Evolutionary conservation across 169 alveolate species (phyloP).

Genomic region (Cryptosporidium viatorum): DNA sequence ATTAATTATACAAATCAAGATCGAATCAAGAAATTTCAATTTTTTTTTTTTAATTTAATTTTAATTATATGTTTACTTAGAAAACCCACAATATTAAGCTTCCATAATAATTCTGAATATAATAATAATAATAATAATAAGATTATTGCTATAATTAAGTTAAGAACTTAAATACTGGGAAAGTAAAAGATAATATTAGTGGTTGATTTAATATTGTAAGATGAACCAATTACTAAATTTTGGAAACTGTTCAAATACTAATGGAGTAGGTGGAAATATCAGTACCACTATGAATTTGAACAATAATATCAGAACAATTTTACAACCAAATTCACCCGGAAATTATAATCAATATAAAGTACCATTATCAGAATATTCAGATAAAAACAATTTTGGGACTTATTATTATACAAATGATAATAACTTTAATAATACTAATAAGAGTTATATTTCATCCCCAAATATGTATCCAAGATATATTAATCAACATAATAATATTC

Average conservation of each 20-base stretch:
- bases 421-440: background rate
- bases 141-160: background rate
- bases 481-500: background rate
- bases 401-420: background rate
- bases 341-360: background rate
- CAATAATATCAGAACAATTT: background rate
- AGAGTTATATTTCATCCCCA: constrained; percentile 11
- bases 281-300: background rate
- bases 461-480: constrained; percentile 13
- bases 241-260: background rate
- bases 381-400: background rate
- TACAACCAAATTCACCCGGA: background rate
- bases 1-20: background rate
- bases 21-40: background rate
- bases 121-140: background rate
- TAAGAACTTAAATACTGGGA: background rate
- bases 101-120: background rate
- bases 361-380: background rate
- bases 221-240: background rate
- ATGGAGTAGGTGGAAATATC: background rate
- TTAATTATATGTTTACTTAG: background rate
- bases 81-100: background rate
- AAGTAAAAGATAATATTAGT: background rate
- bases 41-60: too few relatives aligned
- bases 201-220: background rate